Evolutionary conservation across 148 eudicot species (phyloP).

Genomic region (Tetragonia tetragonoides): DNA sequence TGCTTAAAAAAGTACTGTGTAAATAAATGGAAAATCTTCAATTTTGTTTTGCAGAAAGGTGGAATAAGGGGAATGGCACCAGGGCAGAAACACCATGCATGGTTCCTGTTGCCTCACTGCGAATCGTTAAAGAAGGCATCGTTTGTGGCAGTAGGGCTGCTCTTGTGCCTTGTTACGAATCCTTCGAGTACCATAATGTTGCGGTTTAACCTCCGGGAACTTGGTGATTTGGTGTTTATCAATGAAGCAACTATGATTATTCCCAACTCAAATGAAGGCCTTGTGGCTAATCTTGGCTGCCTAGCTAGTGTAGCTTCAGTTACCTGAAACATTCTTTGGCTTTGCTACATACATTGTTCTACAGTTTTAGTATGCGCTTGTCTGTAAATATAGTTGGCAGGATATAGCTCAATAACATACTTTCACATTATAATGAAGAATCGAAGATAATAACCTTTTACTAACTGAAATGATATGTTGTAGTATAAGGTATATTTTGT

Average conservation of each 20-base stretch:
- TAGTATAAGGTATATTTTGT: no score
- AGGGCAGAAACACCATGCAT: conserved; percentile 2
- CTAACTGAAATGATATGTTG: no score
- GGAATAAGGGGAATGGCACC: conserved; percentile 21
- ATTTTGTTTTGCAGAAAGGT: not conserved
- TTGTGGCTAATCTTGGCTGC: not conserved
- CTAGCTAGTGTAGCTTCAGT: not conserved
- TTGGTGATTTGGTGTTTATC: conserved; percentile 13
- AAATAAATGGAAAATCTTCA: not conserved
- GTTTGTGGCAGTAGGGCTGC: not conserved
- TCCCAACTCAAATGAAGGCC: not conserved
- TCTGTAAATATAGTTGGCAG: no score
- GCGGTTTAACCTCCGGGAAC: not conserved
- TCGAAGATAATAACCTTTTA: no score
- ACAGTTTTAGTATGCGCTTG: no score
- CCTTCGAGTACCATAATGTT: conserved; percentile 15
- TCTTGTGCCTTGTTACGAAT: not conserved
- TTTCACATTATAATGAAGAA: no score
- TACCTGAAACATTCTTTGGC: no score
- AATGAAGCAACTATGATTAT: conserved; percentile 1
- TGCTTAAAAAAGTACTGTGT: no score
- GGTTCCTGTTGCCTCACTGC: conserved; percentile 13
- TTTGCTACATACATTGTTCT: no score
- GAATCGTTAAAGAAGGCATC: conserved; percentile 10
- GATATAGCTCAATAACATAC: no score